Evolutionary conservation across 306 rosid genomes (phyloP).

Genomic region (Crataegus laevigata): DNA sequence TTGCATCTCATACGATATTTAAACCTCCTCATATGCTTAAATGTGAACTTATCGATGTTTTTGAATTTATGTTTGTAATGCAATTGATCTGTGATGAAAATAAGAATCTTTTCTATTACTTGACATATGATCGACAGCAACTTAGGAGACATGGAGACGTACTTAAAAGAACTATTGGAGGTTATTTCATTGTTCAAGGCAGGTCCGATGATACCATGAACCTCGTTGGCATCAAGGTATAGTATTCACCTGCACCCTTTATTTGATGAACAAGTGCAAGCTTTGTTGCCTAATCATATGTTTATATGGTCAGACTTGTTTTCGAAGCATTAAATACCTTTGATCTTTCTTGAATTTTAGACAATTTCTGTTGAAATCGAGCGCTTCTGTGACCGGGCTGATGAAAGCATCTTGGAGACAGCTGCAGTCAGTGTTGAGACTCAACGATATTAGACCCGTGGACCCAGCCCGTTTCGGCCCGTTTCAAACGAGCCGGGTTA

Average conservation of each 20-base stretch:
- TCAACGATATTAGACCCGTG: no score
- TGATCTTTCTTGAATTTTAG: conserved; percentile 12
- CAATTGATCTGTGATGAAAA: no score
- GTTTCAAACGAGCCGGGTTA: no score
- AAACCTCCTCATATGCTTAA: background rate
- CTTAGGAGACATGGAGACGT: conserved; percentile 94
- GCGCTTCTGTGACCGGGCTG: conserved; percentile 60
- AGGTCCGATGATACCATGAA: conserved; percentile 94
- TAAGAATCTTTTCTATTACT: no score
- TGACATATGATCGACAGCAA: no score
- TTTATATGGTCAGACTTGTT: background rate
- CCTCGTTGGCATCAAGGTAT: no score
- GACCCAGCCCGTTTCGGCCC: no score
- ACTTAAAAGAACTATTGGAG: conserved; percentile 57
- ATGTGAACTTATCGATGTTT: background rate
- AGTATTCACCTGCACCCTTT: no score
- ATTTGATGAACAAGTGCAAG: no score
- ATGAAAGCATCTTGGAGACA: conserved; percentile 59
- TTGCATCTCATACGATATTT: background rate
- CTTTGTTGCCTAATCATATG: background rate
- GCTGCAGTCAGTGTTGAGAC: conserved; percentile 62
- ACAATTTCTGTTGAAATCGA: conserved; percentile 77
- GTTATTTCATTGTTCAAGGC: conserved; percentile 64
- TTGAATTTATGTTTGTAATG: no score
- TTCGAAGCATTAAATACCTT: background rate